Base-by-base conservation (phyloP, 169 alveolate genomes). In the Miamiensis avidus region DNA sequence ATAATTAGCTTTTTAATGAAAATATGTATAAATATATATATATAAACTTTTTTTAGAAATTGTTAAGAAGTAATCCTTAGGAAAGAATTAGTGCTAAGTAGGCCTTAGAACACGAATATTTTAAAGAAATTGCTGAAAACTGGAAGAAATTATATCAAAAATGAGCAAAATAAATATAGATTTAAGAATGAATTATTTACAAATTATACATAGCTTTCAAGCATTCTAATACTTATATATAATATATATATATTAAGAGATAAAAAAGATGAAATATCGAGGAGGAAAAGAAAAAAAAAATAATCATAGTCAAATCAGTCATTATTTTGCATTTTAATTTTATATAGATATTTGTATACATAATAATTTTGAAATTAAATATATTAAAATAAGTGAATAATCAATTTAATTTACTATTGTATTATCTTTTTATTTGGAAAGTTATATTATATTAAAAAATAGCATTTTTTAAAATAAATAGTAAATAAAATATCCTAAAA, bases 21-120 rank as follows among this genome's bases (percentile, higher is more conserved):
- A 29, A 28, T 79, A 1, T 28, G 34, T 64, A 79, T 11, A 0
- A 28, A 79, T 34, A 33, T 34, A 25, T 0, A 64, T 29, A 29
- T 64, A 25, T 29, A 1, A n/a, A 29, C 34, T 26, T 79, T 78
- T 0, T 27, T 32, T 78, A 34, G 82, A 86, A 83, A 82, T 98
- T 98, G 99, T 95, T 98, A 73, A 94, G 94, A 75, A 96, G 95
- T 73, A 99, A 98, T 81, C 99, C 99, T 49, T 91, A 93, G 85
- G 95, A 97, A 94, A 94, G 99, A 83, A 98, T 98, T n/a, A 93
- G 99, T 29, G 99, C 99, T 25, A 96, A 93, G 85, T 98, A 95
- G 75, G 99, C 99, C 74, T 93, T 98, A 91, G 96, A 94, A 72
- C 99, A 98, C 91, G 98, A 98, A 25, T 98, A 97, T 90, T 98